Evolutionary conservation across 2,329 filamentous ascomycete genomes (phyloP).

Genomic region (Gliomastix tumulicola): DNA sequence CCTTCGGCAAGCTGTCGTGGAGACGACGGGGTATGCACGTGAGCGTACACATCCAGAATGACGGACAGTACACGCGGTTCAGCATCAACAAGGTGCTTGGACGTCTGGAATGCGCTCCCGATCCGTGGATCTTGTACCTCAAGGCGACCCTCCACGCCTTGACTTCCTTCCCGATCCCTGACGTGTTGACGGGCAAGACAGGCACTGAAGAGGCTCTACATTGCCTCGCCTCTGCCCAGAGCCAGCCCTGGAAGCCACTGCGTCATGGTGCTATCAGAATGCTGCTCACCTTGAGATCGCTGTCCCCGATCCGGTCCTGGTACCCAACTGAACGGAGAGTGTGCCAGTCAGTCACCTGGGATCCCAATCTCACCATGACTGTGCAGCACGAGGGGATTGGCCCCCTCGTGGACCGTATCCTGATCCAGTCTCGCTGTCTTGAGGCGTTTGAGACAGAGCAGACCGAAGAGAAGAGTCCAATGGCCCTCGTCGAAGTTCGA

Average conservation of each 20-base stretch:
- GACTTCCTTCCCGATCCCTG: slow-evolving; percentile 51
- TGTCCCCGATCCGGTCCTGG: slow-evolving; percentile 22
- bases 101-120: slow-evolving; percentile 48
- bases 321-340: slow-evolving; percentile 25
- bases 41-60: neutral
- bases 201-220: slow-evolving; percentile 54
- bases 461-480: too few species aligned
- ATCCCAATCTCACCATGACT: slow-evolving; percentile 15
- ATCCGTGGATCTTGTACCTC: slow-evolving; percentile 44
- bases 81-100: slow-evolving; percentile 46
- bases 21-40: slow-evolving; percentile 15
- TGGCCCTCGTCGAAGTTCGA: neutral
- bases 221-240: slow-evolving; percentile 39
- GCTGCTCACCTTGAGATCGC: slow-evolving; percentile 2
- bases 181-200: slow-evolving; percentile 49
- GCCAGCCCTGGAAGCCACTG: slow-evolving; percentile 40
- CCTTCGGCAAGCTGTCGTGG: slow-evolving; percentile 29
- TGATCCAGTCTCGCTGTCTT: slow-evolving; percentile 19
- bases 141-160: slow-evolving; percentile 54
- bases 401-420: slow-evolving; percentile 17
- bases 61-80: slow-evolving; percentile 38
- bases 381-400: slow-evolving; percentile 30
- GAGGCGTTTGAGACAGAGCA: slow-evolving; percentile 10
- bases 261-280: neutral
- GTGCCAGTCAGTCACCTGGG: slow-evolving; percentile 27